A percentile compares a stretch with the other conserved stretches of the same genome.
These are phyloP conservation scores for Wickerhamiella bombiphila DNA, from an alignment of 805 yeast species.

Conservation along the genomic window DNA sequence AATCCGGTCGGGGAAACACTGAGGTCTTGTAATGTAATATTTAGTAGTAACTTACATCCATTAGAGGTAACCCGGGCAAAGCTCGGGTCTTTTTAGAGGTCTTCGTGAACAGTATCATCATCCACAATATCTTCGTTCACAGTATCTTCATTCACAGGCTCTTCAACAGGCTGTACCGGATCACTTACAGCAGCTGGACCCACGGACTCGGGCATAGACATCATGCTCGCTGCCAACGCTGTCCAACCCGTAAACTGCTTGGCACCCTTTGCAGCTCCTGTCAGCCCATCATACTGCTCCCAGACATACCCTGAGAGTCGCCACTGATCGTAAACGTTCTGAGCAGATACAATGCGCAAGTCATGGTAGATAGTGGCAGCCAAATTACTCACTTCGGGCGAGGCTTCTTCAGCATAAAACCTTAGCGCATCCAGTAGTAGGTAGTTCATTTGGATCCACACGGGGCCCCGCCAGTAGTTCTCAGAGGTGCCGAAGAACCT, in stretches of 20 bases:
- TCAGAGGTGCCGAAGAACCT: constrained; percentile 59
- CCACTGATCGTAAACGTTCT: constrained; percentile 60
- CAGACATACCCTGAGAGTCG: constrained; percentile 63
- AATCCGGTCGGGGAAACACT: not conserved
- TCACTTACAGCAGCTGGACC: not conserved
- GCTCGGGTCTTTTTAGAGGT: too few species aligned
- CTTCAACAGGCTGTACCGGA: not conserved
- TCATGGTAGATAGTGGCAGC: constrained; percentile 39
- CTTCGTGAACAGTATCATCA: too few species aligned
- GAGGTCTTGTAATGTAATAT: too few species aligned
- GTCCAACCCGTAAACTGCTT: constrained; percentile 94
- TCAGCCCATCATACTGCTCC: constrained; percentile 74
- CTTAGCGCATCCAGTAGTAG: constrained; percentile 55
- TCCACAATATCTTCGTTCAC: not conserved
- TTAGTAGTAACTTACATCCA: too few species aligned
- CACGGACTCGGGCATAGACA: constrained; percentile 58
- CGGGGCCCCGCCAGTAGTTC: constrained; percentile 90
- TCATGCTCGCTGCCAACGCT: constrained; percentile 59
- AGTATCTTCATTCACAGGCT: not conserved
- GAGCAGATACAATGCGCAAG: constrained; percentile 52
- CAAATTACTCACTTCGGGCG: constrained; percentile 21
- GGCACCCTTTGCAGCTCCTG: constrained; percentile 68
- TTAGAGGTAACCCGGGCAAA: too few species aligned
- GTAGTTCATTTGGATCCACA: constrained; percentile 88
- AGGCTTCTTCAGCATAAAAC: constrained; percentile 31